These are phyloP conservation scores for Puya raimondii DNA, from an alignment of 176 grass and related monocot species.

Conservation along the genomic window DNA sequence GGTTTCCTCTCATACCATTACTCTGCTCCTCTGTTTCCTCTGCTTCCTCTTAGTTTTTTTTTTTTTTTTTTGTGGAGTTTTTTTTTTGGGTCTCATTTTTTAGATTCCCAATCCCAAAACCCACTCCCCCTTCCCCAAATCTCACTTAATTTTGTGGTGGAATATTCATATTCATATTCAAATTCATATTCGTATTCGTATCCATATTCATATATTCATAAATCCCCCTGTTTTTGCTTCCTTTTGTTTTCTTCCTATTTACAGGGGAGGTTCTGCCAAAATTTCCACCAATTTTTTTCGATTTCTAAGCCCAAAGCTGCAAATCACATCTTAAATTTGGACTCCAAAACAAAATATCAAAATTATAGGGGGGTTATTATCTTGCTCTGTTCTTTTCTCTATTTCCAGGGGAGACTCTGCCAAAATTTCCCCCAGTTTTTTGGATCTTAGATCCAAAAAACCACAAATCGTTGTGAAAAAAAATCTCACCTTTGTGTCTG, in stretches of 20 bases:
- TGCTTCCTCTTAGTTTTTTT: background rate
- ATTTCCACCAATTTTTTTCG: conserved; percentile 1
- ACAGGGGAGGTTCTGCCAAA: conserved; percentile 40
- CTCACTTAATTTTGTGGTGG: too few species aligned
- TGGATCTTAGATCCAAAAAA: too few species aligned
- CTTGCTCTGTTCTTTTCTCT: background rate
- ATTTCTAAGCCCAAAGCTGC: background rate
- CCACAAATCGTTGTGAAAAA: too few species aligned
- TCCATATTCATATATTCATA: background rate
- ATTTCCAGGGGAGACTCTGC: conserved; percentile 25
- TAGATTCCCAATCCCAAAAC: background rate
- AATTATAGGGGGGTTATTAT: background rate
- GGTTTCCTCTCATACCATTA: conserved; percentile 15
- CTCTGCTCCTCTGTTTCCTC: conserved; percentile 1
- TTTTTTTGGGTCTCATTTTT: conserved; percentile 2
- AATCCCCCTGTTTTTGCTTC: background rate
- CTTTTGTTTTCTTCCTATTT: background rate
- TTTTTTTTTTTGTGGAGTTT: background rate
- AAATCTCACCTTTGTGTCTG: too few species aligned
- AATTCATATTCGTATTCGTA: too few species aligned
- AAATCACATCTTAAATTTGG: background rate
- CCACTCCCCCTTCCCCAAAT: too few species aligned
- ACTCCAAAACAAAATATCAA: too few species aligned
- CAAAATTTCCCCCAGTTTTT: conserved; percentile 12
- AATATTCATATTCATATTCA: conserved; percentile 12